Conservation (phyloP, 1,284 basidiomycete species). For the Marasmius tenuissimus region DNA sequence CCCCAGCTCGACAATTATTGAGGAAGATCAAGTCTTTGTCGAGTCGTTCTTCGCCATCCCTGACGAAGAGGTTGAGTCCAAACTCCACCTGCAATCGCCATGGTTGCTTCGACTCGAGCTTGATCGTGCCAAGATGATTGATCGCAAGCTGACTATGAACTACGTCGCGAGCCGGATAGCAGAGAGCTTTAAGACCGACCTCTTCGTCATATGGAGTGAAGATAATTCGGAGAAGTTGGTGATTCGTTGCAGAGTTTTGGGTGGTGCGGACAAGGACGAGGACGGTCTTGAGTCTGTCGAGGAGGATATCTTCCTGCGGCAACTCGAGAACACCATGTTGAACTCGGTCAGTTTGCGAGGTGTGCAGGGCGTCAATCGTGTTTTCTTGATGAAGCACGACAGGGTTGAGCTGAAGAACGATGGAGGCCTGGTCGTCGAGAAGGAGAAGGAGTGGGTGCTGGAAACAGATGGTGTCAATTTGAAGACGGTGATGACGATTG, state of each 20-base stretch:
- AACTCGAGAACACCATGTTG: constrained; percentile 95
- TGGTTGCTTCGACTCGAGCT: constrained; percentile 98
- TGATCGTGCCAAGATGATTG: constrained; percentile 97
- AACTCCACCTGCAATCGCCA: constrained; percentile 90
- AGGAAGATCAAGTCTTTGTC: constrained; percentile 95
- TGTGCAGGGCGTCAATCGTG: constrained; percentile 88
- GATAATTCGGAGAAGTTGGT: constrained; percentile 98
- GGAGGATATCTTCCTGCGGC: constrained; percentile 96
- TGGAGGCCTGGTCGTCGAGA: constrained; percentile 60
- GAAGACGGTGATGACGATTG: constrained; percentile 91
- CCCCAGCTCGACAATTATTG: constrained; percentile 89
- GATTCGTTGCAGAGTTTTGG: constrained; percentile 94
- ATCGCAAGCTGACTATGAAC: constrained; percentile 94
- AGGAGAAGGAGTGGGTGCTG: constrained; percentile 90
- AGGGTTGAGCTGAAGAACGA: constrained; percentile 70
- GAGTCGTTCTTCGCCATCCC: constrained; percentile 99
- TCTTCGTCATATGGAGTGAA: constrained; percentile 99
- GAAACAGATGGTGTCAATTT: constrained; percentile 98
- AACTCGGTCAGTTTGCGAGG: constrained; percentile 96
- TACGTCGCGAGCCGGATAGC: constrained; percentile 94
- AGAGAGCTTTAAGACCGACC: constrained; percentile 93
- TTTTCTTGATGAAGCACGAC: constrained; percentile 91
- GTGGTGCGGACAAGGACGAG: constrained; percentile 89
- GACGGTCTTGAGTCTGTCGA: constrained; percentile 77
- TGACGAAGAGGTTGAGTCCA: constrained; percentile 93